Percentiles rank a stretch among this genome's conserved stretches.
Evolutionary conservation across 495 filamentous ascomycete species (phyloP).

Genomic region (Daldinia concentrica): DNA sequence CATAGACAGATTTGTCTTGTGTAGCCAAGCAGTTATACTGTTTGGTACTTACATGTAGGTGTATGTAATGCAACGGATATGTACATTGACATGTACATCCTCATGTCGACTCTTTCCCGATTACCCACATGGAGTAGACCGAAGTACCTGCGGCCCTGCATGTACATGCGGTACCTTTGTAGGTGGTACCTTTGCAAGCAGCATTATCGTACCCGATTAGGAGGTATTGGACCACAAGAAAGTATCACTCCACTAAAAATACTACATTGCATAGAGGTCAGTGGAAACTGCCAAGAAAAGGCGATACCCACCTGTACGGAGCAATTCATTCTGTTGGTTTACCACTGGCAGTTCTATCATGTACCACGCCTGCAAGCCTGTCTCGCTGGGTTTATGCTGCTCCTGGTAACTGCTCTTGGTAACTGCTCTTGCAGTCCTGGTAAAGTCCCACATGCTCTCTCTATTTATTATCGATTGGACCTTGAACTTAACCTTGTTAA

Average conservation of each 20-base stretch:
- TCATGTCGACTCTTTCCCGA: neutral
- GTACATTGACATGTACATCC: neutral
- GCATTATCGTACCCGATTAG: neutral
- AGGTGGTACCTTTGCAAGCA: neutral
- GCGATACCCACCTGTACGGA: constrained; percentile 40
- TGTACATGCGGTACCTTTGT: neutral
- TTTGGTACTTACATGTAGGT: constrained; percentile 19
- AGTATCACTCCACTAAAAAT: constrained; percentile 21
- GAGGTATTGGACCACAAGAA: constrained; percentile 3
- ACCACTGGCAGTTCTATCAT: too few species aligned
- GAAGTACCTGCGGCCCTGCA: constrained; percentile 19
- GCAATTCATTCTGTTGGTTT: constrained; percentile 31
- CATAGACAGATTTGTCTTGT: constrained; percentile 2
- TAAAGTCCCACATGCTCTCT: constrained; percentile 24
- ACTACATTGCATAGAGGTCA: constrained; percentile 21
- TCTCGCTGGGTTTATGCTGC: neutral
- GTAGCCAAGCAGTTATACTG: constrained; percentile 29
- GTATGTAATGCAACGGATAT: constrained; percentile 22
- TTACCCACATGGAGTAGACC: constrained; percentile 24
- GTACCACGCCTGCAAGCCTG: constrained; percentile 7
- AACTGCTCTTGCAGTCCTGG: neutral
- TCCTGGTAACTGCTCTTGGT: constrained; percentile 8
- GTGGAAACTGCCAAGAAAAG: constrained; percentile 41
- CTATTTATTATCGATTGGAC: constrained; percentile 36
- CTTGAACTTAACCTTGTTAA: constrained; percentile 22